Evolutionary conservation across 768 basidiomycete species (phyloP).

Genomic region (Cystofilobasidium capitatum): DNA sequence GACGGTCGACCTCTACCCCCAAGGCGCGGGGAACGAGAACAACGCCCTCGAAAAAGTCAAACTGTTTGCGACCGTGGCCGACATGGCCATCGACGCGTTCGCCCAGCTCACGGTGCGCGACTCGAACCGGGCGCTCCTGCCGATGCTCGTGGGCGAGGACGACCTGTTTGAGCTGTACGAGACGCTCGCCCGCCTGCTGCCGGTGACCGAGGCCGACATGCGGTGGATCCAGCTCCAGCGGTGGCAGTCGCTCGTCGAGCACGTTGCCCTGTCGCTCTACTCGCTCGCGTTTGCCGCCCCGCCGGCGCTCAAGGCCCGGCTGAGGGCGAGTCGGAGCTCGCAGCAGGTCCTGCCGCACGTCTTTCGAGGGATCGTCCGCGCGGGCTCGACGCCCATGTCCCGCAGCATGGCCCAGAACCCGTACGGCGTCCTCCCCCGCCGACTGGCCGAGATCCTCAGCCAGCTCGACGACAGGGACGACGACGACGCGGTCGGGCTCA

Average conservation of each 20-base stretch:
- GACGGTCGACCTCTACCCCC: slow-evolving; percentile 49
- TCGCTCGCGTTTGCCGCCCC: slow-evolving; percentile 74
- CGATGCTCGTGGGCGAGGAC: slow-evolving; percentile 29
- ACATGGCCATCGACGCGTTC: slow-evolving; percentile 74
- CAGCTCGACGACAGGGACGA: slow-evolving; percentile 16
- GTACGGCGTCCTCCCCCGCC: slow-evolving; percentile 35
- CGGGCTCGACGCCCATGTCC: slow-evolving; percentile 6
- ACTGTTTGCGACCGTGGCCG: slow-evolving; percentile 48
- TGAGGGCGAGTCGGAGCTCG: slow-evolving; percentile 55
- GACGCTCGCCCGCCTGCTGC: slow-evolving; percentile 71
- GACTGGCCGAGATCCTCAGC: slow-evolving; percentile 43
- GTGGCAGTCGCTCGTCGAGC: slow-evolving; percentile 73
- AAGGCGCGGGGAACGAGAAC: slow-evolving; percentile 38
- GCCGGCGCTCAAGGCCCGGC: slow-evolving; percentile 57
- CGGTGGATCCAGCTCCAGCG: slow-evolving; percentile 44
- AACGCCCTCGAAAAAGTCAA: slow-evolving; percentile 32
- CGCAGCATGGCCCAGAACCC: slow-evolving; percentile 29
- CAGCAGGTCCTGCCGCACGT: slow-evolving; percentile 46
- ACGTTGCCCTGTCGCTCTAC: slow-evolving; percentile 70
- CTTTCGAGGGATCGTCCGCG: slow-evolving; percentile 43
- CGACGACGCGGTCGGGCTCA: background rate
- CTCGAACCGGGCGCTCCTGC: slow-evolving; percentile 63
- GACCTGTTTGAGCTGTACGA: slow-evolving; percentile 57
- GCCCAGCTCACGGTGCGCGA: slow-evolving; percentile 69
- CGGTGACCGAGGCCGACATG: slow-evolving; percentile 66